Conservation (phyloP, 352 stramenopile species). For the Globisporangium yorkense region DNA sequence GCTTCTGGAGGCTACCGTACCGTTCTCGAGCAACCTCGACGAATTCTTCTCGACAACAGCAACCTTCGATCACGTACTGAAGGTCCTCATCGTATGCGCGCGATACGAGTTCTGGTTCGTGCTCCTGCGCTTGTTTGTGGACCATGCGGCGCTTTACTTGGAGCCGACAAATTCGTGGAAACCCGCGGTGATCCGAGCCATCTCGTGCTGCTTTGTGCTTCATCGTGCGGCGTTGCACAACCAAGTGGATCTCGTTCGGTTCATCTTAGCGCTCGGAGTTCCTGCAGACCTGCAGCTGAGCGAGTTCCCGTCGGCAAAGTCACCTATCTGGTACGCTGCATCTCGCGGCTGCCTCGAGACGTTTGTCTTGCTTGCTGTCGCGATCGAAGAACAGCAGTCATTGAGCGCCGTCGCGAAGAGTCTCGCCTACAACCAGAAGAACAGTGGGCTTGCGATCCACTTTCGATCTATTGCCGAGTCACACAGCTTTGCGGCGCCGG, state of each 20-base stretch:
- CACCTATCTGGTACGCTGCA: conserved; percentile 47
- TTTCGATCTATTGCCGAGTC: conserved; percentile 22
- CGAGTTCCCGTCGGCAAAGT: conserved; percentile 17
- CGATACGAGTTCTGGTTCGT: conserved; percentile 46
- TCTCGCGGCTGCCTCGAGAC: conserved; percentile 30
- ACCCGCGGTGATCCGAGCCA: conserved; percentile 32
- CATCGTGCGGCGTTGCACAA: conserved; percentile 47
- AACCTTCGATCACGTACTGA: conserved; percentile 37
- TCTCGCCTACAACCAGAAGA: conserved; percentile 5
- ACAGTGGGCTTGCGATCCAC: not conserved
- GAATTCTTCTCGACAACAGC: conserved; percentile 31
- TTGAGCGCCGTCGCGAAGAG: conserved; percentile 9
- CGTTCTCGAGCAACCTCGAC: conserved; percentile 21
- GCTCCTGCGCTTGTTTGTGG: conserved; percentile 33
- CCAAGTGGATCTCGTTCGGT: conserved; percentile 29
- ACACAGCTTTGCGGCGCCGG: conserved; percentile 15
- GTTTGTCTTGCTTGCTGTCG: conserved; percentile 39
- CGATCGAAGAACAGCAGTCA: conserved; percentile 18
- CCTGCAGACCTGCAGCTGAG: conserved; percentile 26
- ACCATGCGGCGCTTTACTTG: conserved; percentile 25
- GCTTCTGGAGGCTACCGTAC: conserved; percentile 25
- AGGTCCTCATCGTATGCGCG: conserved; percentile 40
- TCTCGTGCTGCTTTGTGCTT: conserved; percentile 35
- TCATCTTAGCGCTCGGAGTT: conserved; percentile 43
- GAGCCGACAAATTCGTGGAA: conserved; percentile 42